Evolutionary conservation across 2,329 filamentous ascomycete genomes (phyloP), one percentile per base, ranked within the genome.

Genomic region (Trichoderma guizhouense): DNA sequence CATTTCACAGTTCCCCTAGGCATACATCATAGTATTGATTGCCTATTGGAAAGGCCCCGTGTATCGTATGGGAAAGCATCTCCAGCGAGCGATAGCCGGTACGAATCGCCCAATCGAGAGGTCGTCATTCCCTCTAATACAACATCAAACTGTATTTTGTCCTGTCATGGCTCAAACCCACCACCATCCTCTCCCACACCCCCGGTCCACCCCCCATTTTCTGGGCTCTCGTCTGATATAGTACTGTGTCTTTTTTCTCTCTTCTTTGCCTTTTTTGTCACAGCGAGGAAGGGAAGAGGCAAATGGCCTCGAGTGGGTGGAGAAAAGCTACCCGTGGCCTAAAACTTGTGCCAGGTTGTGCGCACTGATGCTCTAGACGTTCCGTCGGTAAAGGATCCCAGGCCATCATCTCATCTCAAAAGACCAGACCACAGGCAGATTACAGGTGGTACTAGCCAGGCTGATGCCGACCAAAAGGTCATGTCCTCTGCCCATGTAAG

Each of bases 321-420:
- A 39, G 65, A 57, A 60, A n/a, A 39, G n/a, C 30, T 26, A 18
- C 14, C 57, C 28, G 28, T 32, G 57, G 57, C 18, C 51, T 30
- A 53, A 51, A 15, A 32, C 26, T 9, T 15, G 11, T 18, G 24
- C 64, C 18, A 60, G 65, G 65, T 47, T 47, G 65, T 47, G 65
- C 36, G 53, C 65, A 60, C 65, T 60, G 53, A 58, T 68, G 53
- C 65, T 47, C 32, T 60, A 34, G 65, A 60, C 65, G 53, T 47
- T 43, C 53, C 65, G 65, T 68, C 65, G 65, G 65, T 60, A 68
- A 43, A 47, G 30, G 8, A 66, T 66, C 63, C 63, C 63, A 12
- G 43, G 18, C 57, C 57, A 60, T 60, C 65, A 57, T 60, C 55
- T 51, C 65, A 60, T 69, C 65, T 69, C 55, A 60, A 60, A 60